Percentiles rank a stretch among this genome's conserved stretches.
Conservation (phyloP, 1,284 basidiomycete species). For the Trichosporon inkin region DNA sequence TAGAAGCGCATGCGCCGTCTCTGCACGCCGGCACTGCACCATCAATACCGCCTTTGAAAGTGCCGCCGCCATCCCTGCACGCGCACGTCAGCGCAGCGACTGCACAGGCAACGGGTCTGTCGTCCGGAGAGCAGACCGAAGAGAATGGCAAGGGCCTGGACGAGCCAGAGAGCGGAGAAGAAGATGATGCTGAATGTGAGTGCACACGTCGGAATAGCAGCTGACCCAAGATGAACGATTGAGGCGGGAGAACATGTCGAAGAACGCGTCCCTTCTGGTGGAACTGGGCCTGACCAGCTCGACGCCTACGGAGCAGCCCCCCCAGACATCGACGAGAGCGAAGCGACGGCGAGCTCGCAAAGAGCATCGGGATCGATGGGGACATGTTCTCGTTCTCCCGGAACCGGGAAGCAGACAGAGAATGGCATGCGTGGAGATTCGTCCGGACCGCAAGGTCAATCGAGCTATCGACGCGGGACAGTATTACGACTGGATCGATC, state of each 20-base stretch:
- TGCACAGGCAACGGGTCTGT: no score
- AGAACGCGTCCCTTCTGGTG: constrained; percentile 12
- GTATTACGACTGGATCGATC: constrained; percentile 30
- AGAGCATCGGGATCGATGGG: constrained; percentile 13
- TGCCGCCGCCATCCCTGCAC: neutral
- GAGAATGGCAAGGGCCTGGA: no score
- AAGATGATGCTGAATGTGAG: constrained; percentile 9
- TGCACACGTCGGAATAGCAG: neutral
- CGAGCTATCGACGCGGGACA: constrained; percentile 31
- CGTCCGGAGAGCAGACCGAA: no score
- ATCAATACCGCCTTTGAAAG: neutral
- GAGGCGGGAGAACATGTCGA: constrained; percentile 13
- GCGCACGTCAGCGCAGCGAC: neutral
- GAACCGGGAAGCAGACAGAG: constrained; percentile 27
- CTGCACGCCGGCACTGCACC: neutral
- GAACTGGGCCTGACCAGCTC: constrained; percentile 5
- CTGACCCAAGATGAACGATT: constrained; percentile 18
- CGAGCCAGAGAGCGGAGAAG: neutral
- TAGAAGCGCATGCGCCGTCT: neutral
- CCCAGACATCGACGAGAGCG: neutral
- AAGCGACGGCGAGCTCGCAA: neutral
- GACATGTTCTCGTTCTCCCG: constrained; percentile 33
- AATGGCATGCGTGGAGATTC: constrained; percentile 42
- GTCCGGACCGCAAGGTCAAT: constrained; percentile 22
- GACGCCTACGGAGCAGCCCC: neutral